These are phyloP conservation scores for Chlamydomonas asymmetrica DNA, from an alignment of 139 green algal species.

Conservation along the genomic window DNA sequence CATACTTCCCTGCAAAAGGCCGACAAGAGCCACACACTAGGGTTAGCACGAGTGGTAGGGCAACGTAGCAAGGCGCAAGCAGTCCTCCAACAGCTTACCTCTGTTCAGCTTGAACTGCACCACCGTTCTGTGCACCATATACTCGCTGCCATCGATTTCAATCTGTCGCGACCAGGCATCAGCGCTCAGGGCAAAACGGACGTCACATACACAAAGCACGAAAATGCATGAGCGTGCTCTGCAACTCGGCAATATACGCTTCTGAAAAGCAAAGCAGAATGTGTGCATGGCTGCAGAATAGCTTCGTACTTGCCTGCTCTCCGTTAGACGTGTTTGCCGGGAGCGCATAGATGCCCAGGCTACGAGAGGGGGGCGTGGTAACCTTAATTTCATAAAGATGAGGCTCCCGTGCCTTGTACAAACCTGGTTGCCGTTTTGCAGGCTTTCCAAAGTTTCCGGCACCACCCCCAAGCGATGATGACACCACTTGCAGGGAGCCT, in stretches of 20 bases:
- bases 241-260: too few relatives aligned
- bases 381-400: conserved; percentile 47
- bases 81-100: background rate
- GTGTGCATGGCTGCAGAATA: too few relatives aligned
- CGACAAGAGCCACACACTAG: conserved; percentile 1
- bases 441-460: too few relatives aligned
- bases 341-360: conserved; percentile 54
- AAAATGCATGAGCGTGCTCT: too few relatives aligned
- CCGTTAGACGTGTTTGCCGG: conserved; percentile 57
- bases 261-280: too few relatives aligned
- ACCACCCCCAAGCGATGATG: too few relatives aligned
- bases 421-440: too few relatives aligned
- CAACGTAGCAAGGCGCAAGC: background rate
- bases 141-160: conserved; percentile 51
- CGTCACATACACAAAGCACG: too few relatives aligned
- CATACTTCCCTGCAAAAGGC: conserved; percentile 27
- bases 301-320: too few relatives aligned
- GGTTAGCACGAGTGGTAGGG: background rate
- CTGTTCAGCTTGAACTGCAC: conserved; percentile 42
- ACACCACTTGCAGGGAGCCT: too few relatives aligned
- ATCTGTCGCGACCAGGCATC: too few relatives aligned
- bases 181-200: too few relatives aligned
- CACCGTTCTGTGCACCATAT: conserved; percentile 45
- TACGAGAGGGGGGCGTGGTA: conserved; percentile 39
- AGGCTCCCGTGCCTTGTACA: conserved; percentile 16